These are phyloP conservation scores for Phialophora tarda DNA, from an alignment of 2,329 filamentous ascomycete genomes.

Conservation along the genomic window DNA sequence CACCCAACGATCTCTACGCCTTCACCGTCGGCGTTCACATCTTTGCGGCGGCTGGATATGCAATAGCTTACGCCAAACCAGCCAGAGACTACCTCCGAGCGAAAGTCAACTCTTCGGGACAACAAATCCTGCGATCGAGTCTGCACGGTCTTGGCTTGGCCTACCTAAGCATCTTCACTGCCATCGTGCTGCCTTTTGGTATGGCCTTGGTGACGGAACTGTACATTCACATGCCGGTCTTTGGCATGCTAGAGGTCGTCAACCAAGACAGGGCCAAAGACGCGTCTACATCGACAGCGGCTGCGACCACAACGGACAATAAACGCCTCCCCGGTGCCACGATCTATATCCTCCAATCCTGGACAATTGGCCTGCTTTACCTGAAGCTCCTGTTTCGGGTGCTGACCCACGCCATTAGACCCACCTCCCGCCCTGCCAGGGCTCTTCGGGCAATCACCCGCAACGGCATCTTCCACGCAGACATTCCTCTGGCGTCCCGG, in stretches of 20 bases:
- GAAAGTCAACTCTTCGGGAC: slow-evolving; percentile 28
- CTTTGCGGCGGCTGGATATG: slow-evolving; percentile 71
- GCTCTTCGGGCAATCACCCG: slow-evolving; percentile 76
- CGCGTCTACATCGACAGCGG: not conserved
- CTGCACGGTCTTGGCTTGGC: slow-evolving; percentile 58
- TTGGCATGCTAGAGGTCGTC: slow-evolving; percentile 69
- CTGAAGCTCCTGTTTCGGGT: slow-evolving; percentile 76
- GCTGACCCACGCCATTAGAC: slow-evolving; percentile 51
- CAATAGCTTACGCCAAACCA: slow-evolving; percentile 56
- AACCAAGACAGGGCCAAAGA: slow-evolving; percentile 15
- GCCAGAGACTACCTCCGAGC: slow-evolving; percentile 20
- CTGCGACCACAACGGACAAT: not conserved
- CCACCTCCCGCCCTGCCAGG: slow-evolving; percentile 68
- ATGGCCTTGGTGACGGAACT: slow-evolving; percentile 82
- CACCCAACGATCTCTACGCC: slow-evolving; percentile 93
- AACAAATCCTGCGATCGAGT: slow-evolving; percentile 32
- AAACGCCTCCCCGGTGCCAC: slow-evolving; percentile 55
- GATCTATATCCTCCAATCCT: slow-evolving; percentile 87
- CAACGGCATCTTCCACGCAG: slow-evolving; percentile 77
- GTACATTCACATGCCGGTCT: slow-evolving; percentile 84
- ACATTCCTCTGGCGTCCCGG: slow-evolving; percentile 78
- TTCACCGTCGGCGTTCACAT: slow-evolving; percentile 90
- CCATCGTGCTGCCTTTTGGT: slow-evolving; percentile 79
- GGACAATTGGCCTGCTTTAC: slow-evolving; percentile 91
- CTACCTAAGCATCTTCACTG: slow-evolving; percentile 77